Evolutionary conservation across 371 early-diverging fungal species (phyloP), one percentile per base, ranked within the genome.

Genomic region (Thermomucor indicae-seudaticae): DNA sequence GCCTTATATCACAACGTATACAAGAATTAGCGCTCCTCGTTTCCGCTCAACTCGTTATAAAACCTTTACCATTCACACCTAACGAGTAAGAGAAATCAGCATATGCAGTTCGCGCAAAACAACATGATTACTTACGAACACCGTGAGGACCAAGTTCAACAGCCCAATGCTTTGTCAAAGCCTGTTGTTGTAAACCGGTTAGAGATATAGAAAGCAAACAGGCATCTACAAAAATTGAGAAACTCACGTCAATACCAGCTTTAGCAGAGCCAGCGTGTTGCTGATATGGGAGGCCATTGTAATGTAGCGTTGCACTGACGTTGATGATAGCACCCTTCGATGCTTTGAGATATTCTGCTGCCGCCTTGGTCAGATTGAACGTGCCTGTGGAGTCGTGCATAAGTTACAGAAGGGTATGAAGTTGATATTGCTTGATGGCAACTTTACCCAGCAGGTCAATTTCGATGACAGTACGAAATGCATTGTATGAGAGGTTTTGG

Each of bases 281-380:
- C 43, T 80, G 82, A 53, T 79, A 63, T n/a, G 75, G 67, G 1
- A 72, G 68, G 22, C 83, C 86, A 2, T 68, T 70, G 60, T 86
- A 85, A 28, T 84, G 74, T 25, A 86, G 67, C 6, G 84, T 86
- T 5, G 86, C 85, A 19, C 77, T 74, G 12, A 88, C 79, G 61
- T 81, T 85, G 46, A 88, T 72, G 49, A 88, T 76, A 25, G 70
- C 46, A 5, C 90, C 90, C 56, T 82, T 82, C 49, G 81, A 64
- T 34, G 72, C 70, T 58, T 90, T 89, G 49, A 91, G 61, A 51
- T 85, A 72, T 14, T 82, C 82, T 40, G 84, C 66, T 37, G 86
- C 83, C 35, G 85, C 85, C 68, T 89, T 90, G 53, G 83, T 81
- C 10, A 85, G 71, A 65, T 90, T 85, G 69, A 84, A 91, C n/a